Base-by-base conservation (phyloP, 2,329 filamentous ascomycete genomes). In the Acrocalymma vagum region DNA sequence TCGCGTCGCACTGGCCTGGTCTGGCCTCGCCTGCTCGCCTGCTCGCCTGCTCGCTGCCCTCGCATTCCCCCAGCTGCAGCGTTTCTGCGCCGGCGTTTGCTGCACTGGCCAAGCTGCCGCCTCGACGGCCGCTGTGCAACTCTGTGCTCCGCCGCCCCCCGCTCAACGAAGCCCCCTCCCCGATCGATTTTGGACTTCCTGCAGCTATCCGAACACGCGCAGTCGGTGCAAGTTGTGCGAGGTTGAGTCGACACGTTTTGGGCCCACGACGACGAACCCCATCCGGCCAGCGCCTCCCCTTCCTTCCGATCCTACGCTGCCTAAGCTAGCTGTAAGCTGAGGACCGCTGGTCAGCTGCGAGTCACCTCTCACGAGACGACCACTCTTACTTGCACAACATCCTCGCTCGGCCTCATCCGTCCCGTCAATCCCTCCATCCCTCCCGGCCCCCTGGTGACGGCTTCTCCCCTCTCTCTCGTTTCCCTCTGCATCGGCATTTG, bases 151-250 rank as follows among this genome's bases (percentile, higher is more conserved):
- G 25, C 45, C 45, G 28, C 43, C n/a, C 23, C 23, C 23, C 23
- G 23, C 23, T n/a, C 23, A n/a, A 8, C n/a, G 23, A 25, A n/a
- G 23, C 23, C 23, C 38, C 37, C 29, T 30, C 45, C 25, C 30
- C 52, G 38, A 58, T 55, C 52, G 42, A 57, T 56, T 53, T 51
- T 52, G 42, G 43, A 44, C 35, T 36, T 44, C 40, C 58, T 63
- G 57, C 63, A 57, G 46, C 56, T 48, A 32, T 44, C 55, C 48
- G 51, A 34, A 60, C 60, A 63, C 60, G 53, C 58, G 45, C 55
- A 41, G 21, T 40, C 48, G 45, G 38, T 51, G 46, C 37, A 31
- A 30, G 45, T 45, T 42, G 46, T 58, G 42, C 48, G 40, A 33
- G 17, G 38, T 52, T 48, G 49, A 37, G 41, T 45, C 51, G 34